Conservation (phyloP, 148 eudicot species). For the Drosera capensis region DNA sequence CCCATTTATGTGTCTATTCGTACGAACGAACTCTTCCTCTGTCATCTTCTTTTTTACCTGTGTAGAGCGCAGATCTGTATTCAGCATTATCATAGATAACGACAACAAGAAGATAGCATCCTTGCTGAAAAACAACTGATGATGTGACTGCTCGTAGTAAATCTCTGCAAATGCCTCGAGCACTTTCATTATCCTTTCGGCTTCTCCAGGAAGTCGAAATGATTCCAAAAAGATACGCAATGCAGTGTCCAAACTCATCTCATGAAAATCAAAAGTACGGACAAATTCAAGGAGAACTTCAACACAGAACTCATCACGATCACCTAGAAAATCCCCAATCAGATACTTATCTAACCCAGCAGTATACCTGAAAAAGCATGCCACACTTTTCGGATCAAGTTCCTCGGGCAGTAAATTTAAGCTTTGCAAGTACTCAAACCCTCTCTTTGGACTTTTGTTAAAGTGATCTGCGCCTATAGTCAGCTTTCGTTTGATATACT, state of each 20-base stretch:
- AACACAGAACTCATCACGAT: constrained; percentile 17
- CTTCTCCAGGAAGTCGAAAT: constrained; percentile 18
- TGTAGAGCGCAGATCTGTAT: constrained; percentile 17
- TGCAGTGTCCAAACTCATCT: constrained; percentile 18
- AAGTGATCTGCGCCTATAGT: constrained; percentile 12
- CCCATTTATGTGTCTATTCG: constrained; percentile 14
- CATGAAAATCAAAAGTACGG: constrained; percentile 16
- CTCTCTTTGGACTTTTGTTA: constrained; percentile 13
- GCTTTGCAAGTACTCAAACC: constrained; percentile 16
- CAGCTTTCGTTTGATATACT: constrained; percentile 11
- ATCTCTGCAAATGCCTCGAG: constrained; percentile 21
- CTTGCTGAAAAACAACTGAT: constrained; percentile 10
- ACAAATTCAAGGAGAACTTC: constrained; percentile 20
- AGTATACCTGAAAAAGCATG: constrained; percentile 17
- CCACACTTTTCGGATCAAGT: constrained; percentile 18
- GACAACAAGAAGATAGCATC: constrained; percentile 19
- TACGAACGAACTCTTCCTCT: constrained; percentile 19
- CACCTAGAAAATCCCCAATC: constrained; percentile 18
- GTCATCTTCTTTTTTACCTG: constrained; percentile 22
- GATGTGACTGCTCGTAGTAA: constrained; percentile 19
- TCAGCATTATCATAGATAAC: constrained; percentile 18
- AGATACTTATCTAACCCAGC: constrained; percentile 17
- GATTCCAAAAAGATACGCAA: constrained; percentile 21
- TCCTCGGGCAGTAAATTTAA: constrained; percentile 15
- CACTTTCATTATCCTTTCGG: constrained; percentile 13